phyloP scores from a whole-genome alignment of 2,329 filamentous ascomycete genomes.

The Ophiostoma himal-ulmi region DNA sequence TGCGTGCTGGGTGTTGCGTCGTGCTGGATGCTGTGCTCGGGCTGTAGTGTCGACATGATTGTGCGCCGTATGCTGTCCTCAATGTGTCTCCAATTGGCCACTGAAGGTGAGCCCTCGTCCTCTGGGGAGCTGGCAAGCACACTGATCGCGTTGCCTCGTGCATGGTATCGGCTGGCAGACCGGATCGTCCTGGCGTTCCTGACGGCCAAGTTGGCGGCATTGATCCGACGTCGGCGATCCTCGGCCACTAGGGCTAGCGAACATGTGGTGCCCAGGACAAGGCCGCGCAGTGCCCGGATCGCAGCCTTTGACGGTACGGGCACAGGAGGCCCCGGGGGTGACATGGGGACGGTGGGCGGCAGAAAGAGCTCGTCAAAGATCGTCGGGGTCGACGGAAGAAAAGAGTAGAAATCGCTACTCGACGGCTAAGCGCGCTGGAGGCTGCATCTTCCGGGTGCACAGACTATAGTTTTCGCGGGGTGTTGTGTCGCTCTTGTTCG shows the following conservation, averaged over 20 bases:
- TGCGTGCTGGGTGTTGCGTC: neutral
- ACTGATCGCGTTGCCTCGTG: conserved; percentile 27
- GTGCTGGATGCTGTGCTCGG: neutral
- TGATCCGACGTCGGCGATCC: conserved; percentile 42
- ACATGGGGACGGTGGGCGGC: conserved; percentile 11
- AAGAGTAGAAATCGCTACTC: neutral
- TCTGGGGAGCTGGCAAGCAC: conserved; percentile 27
- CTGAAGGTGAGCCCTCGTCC: conserved; percentile 24
- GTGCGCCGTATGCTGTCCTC: conserved; percentile 1
- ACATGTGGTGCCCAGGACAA: conserved; percentile 43
- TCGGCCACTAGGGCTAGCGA: conserved; percentile 41
- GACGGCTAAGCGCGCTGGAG: neutral
- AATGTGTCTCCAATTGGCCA: neutral
- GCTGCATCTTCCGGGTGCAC: conserved; percentile 10
- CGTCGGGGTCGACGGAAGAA: neutral
- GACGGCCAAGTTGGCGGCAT: conserved; percentile 36
- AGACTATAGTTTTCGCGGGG: neutral
- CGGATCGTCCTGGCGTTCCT: conserved; percentile 39
- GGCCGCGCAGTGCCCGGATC: conserved; percentile 40
- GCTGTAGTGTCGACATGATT: neutral
- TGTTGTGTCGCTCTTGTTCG: neutral
- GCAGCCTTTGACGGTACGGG: conserved; percentile 43
- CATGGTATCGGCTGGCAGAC: conserved; percentile 36
- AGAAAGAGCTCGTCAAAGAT: neutral
- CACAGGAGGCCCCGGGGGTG: conserved; percentile 33